phyloP scores from a whole-genome alignment of 2,329 filamentous ascomycete species.

The Xylariaceae sp. region DNA sequence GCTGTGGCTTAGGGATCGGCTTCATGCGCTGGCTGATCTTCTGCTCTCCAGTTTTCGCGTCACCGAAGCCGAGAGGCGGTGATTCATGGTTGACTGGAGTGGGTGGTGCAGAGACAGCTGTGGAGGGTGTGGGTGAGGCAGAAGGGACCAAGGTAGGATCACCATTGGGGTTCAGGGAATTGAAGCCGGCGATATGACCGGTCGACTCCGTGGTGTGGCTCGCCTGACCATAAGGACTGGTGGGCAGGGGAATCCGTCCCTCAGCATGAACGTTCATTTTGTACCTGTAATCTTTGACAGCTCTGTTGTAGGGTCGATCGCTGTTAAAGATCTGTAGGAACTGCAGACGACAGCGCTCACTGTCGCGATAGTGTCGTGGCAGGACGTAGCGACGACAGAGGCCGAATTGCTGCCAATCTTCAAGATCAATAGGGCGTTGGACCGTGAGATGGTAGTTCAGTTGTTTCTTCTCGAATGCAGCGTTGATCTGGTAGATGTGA shows the following conservation, averaged over 20 bases:
- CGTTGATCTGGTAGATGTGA: slow-evolving; percentile 20
- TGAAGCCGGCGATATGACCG: slow-evolving; percentile 41
- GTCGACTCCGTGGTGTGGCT: slow-evolving; percentile 37
- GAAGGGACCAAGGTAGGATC: slow-evolving; percentile 26
- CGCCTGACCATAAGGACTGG: slow-evolving; percentile 45
- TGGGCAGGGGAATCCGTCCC: slow-evolving; percentile 38
- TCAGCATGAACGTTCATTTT: slow-evolving; percentile 51
- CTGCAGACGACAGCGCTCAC: slow-evolving; percentile 38
- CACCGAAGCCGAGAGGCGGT: slow-evolving; percentile 9
- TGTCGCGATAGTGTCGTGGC: slow-evolving; percentile 20
- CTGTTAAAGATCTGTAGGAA: slow-evolving; percentile 36
- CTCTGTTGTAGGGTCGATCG: slow-evolving; percentile 24
- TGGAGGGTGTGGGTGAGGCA: slow-evolving; percentile 18
- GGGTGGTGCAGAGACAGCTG: slow-evolving; percentile 11
- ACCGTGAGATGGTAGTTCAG: slow-evolving; percentile 18
- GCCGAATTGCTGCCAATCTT: slow-evolving; percentile 4
- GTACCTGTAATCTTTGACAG: slow-evolving; percentile 22
- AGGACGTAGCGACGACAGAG: slow-evolving; percentile 27
- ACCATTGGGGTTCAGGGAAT: slow-evolving; percentile 32
- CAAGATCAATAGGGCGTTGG: slow-evolving; percentile 5
- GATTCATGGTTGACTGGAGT: slow-evolving; percentile 14
- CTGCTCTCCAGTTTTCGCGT: not conserved
- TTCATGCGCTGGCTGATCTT: slow-evolving; percentile 38
- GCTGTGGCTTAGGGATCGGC: slow-evolving; percentile 54
- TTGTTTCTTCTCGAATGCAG: slow-evolving; percentile 15